A percentile compares a stretch with the other conserved stretches of the same genome.
These are phyloP conservation scores for Plantago coronopus DNA, from an alignment of 305 asterid species.

Conservation along the genomic window DNA sequence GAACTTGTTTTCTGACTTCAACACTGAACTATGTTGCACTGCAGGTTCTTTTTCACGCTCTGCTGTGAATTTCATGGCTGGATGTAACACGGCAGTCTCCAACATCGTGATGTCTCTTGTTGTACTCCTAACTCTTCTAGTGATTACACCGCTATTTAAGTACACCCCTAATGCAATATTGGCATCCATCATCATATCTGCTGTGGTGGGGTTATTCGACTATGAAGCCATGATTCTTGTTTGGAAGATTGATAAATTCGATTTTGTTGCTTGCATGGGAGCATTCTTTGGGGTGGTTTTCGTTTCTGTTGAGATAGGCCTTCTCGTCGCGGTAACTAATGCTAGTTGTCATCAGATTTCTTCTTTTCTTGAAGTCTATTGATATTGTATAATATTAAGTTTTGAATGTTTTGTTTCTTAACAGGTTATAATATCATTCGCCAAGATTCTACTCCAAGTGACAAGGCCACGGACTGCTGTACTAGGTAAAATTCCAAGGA, in stretches of 20 bases:
- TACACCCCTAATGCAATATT: slow-evolving; percentile 75
- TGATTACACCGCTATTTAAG: slow-evolving; percentile 58
- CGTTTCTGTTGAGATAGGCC: slow-evolving; percentile 58
- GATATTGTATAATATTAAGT: neutral
- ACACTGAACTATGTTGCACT: too few species aligned
- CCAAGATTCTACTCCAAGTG: slow-evolving; percentile 65
- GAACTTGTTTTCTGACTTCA: too few species aligned
- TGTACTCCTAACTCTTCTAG: slow-evolving; percentile 45
- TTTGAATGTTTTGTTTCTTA: neutral
- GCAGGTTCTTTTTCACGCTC: slow-evolving; percentile 75
- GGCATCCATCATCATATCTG: slow-evolving; percentile 60
- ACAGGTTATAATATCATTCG: slow-evolving; percentile 65
- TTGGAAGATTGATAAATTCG: slow-evolving; percentile 70
- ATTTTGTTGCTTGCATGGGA: slow-evolving; percentile 72
- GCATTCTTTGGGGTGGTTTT: slow-evolving; percentile 69
- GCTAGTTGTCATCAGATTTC: neutral
- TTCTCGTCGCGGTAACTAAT: slow-evolving; percentile 50
- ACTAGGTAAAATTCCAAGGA: slow-evolving; percentile 58
- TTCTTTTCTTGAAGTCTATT: neutral
- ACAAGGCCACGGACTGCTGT: slow-evolving; percentile 60
- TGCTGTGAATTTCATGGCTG: slow-evolving; percentile 68
- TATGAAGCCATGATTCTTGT: slow-evolving; percentile 42
- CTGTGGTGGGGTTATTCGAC: slow-evolving; percentile 55
- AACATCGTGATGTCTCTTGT: slow-evolving; percentile 65
- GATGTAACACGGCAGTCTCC: slow-evolving; percentile 61